These are phyloP conservation scores for Thinopyrum obtusiflorum DNA, from an alignment of 202 grass and related monocot species.

Conservation along the genomic window DNA sequence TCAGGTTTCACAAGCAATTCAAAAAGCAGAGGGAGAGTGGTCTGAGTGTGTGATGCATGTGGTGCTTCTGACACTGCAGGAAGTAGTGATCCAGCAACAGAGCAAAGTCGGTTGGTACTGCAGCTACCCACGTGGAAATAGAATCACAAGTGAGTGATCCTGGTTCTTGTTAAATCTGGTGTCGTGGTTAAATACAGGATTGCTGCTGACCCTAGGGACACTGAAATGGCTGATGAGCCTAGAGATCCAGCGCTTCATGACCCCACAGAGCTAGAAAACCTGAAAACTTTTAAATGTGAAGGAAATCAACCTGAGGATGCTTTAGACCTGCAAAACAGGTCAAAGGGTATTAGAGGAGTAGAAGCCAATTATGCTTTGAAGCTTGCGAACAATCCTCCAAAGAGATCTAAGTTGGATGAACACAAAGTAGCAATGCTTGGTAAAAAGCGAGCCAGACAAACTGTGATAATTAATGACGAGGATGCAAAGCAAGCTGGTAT, in stretches of 20 bases:
- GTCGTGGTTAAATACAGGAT: slow-evolving; percentile 31
- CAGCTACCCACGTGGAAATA: slow-evolving; percentile 37
- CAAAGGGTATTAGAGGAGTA: slow-evolving; percentile 83
- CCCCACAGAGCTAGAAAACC: slow-evolving; percentile 25
- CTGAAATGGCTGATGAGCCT: slow-evolving; percentile 51
- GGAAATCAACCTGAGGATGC: slow-evolving; percentile 50
- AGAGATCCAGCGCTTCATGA: slow-evolving; percentile 40
- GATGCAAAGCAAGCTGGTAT: slow-evolving; percentile 88
- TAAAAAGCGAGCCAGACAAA: slow-evolving; percentile 88
- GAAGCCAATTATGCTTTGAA: slow-evolving; percentile 87
- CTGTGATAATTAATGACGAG: slow-evolving; percentile 89
- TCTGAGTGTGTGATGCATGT: slow-evolving; percentile 88
- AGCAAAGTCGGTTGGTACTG: slow-evolving; percentile 35
- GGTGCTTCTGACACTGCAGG: slow-evolving; percentile 50
- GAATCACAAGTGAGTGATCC: slow-evolving; percentile 41
- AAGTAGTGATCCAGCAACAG: slow-evolving; percentile 46
- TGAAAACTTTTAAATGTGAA: slow-evolving; percentile 47
- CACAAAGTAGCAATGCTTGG: slow-evolving; percentile 94
- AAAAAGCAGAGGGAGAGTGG: slow-evolving; percentile 99
- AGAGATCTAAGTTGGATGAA: slow-evolving; percentile 79
- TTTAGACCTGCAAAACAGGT: slow-evolving; percentile 46
- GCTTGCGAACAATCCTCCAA: slow-evolving; percentile 67
- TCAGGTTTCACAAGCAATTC: slow-evolving; percentile 44
- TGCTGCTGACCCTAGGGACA: slow-evolving; percentile 44
- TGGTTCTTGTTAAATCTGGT: slow-evolving; percentile 26